phyloP scores from a whole-genome alignment of 768 basidiomycete species.

The Solioccasus polychromus region DNA sequence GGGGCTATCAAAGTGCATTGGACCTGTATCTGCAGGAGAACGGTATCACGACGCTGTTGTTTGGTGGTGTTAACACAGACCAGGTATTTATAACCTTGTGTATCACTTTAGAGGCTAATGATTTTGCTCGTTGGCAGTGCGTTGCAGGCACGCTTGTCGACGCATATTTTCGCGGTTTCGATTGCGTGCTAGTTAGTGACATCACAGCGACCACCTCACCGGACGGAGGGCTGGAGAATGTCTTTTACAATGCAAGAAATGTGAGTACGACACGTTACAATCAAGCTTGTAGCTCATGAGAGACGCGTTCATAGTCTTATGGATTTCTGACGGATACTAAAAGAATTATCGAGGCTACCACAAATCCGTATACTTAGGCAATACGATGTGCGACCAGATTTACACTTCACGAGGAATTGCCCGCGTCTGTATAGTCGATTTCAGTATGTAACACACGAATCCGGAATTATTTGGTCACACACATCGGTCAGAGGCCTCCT shows the following conservation, averaged over 20 bases:
- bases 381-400: not conserved
- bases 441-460: conserved; percentile 5
- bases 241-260: conserved; percentile 54
- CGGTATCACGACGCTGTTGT: conserved; percentile 58
- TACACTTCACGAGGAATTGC: not conserved
- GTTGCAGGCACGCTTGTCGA: conserved; percentile 63
- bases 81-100: conserved; percentile 39
- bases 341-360: conserved; percentile 25
- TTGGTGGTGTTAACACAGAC: conserved; percentile 66
- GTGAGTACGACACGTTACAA: conserved; percentile 34
- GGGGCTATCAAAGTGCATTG: conserved; percentile 61
- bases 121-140: conserved; percentile 38
- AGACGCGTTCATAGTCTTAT: conserved; percentile 39
- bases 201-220: conserved; percentile 64
- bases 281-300: not conserved
- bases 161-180: conserved; percentile 63
- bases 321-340: conserved; percentile 47
- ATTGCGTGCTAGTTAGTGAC: conserved; percentile 57
- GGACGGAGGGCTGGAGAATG: conserved; percentile 51
- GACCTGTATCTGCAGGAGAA: conserved; percentile 62
- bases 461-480: not conserved
- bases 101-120: not conserved
- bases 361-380: not conserved
- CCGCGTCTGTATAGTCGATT: not conserved
- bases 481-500: conserved; percentile 2